phyloP scores from a whole-genome alignment of 169 alveolate genomes.

The Cryptosporidium viatorum region DNA sequence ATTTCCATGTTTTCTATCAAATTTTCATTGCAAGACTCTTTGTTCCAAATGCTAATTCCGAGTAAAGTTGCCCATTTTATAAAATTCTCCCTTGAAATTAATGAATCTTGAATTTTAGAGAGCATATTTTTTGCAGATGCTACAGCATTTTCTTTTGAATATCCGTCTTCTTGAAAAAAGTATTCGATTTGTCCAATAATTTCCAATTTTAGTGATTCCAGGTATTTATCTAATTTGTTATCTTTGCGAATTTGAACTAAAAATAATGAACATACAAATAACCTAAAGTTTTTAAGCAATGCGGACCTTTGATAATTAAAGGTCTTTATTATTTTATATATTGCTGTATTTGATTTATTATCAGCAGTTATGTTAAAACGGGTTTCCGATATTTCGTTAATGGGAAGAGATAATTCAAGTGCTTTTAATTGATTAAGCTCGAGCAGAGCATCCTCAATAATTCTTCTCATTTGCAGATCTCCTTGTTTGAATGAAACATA shows the following conservation, averaged over 20 bases:
- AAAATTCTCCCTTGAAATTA: background rate
- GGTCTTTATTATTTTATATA: conserved; percentile 27
- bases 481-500: conserved; percentile 39
- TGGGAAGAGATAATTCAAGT: background rate
- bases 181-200: background rate
- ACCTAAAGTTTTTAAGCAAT: background rate
- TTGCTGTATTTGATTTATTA: background rate
- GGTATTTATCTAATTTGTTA: background rate
- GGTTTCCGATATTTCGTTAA: background rate
- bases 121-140: background rate
- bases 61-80: background rate
- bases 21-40: background rate
- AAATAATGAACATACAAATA: background rate
- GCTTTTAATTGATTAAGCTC: conserved; percentile 33
- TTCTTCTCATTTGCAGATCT: conserved; percentile 7
- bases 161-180: background rate
- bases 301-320: conserved; percentile 18
- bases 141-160: background rate
- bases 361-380: background rate
- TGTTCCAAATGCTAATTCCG: background rate
- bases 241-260: background rate
- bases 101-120: background rate
- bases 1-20: background rate
- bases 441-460: conserved; percentile 34
- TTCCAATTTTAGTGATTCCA: background rate